These are phyloP conservation scores for Hyphopichia burtonii DNA, from an alignment of 1,139 yeast genomes.

Conservation along the genomic window DNA sequence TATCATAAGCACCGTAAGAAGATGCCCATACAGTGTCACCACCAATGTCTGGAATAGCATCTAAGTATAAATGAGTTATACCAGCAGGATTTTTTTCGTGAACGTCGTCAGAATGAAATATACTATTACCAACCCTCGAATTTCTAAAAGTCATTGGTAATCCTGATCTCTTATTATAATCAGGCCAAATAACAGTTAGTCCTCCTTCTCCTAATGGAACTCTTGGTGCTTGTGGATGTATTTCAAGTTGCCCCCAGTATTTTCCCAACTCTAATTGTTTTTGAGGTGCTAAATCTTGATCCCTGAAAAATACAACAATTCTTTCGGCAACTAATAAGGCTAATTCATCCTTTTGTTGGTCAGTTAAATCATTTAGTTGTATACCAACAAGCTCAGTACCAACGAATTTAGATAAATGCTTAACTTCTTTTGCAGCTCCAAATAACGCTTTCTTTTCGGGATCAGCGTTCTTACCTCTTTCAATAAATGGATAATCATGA, in stretches of 20 bases:
- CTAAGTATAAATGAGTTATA: conserved; percentile 36
- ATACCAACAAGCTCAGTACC: conserved; percentile 60
- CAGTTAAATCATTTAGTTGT: conserved; percentile 47
- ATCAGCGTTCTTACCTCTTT: conserved; percentile 18
- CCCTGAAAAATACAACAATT: conserved; percentile 43
- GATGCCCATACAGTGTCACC: conserved; percentile 40
- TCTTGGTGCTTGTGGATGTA: conserved; percentile 40
- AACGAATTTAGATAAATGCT: conserved; percentile 34
- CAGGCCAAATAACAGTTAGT: conserved; percentile 55
- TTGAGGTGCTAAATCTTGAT: conserved; percentile 43
- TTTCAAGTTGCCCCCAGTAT: conserved; percentile 45
- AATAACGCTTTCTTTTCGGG: conserved; percentile 22
- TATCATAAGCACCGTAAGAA: conserved; percentile 40
- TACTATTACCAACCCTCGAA: conserved; percentile 31
- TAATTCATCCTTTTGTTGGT: conserved; percentile 52
- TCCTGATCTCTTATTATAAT: conserved; percentile 28
- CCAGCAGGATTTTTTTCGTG: conserved; percentile 41
- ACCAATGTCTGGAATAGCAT: conserved; percentile 34
- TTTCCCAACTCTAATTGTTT: conserved; percentile 46
- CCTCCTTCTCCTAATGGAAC: conserved; percentile 37
- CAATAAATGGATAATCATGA: conserved; percentile 14
- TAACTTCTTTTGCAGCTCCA: conserved; percentile 42
- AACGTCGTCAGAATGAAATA: conserved; percentile 39
- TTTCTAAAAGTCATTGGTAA: conserved; percentile 27
- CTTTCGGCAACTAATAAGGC: conserved; percentile 44